Percentiles rank a stretch among this genome's conserved stretches.
Conservation (phyloP, 1,284 basidiomycete species). For the Papiliotrema laurentii region DNA sequence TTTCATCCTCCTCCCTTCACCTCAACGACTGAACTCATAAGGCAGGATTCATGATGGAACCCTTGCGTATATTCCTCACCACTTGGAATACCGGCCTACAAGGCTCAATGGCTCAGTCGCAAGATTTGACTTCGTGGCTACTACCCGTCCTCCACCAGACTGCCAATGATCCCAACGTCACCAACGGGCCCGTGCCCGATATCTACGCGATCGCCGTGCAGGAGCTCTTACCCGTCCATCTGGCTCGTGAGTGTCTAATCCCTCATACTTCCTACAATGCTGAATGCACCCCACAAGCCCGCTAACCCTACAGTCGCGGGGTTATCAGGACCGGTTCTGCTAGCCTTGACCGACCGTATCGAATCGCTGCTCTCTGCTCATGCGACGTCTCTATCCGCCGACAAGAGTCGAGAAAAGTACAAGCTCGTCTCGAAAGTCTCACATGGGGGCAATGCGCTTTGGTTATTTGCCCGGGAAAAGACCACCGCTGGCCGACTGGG, state of each 20-base stretch:
- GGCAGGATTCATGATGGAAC: conserved; percentile 20
- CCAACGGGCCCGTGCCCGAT: conserved; percentile 52
- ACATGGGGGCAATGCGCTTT: conserved; percentile 44
- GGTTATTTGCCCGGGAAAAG: conserved; percentile 43
- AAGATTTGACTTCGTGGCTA: conserved; percentile 47
- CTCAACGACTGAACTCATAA: too few relatives aligned
- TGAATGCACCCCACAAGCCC: too few relatives aligned
- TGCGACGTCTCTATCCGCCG: conserved; percentile 31
- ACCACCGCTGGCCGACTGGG: conserved; percentile 33
- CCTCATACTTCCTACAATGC: neutral
- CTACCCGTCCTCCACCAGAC: conserved; percentile 40
- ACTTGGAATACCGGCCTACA: conserved; percentile 48
- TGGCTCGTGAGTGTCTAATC: conserved; percentile 34
- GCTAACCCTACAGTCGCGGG: conserved; percentile 24
- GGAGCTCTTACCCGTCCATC: conserved; percentile 68
- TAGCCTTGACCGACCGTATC: conserved; percentile 38
- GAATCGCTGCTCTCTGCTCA: conserved; percentile 40
- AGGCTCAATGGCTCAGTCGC: conserved; percentile 42
- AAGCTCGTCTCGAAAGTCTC: conserved; percentile 33
- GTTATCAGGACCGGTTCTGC: conserved; percentile 29
- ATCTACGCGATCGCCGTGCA: conserved; percentile 93
- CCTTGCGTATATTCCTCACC: conserved; percentile 46
- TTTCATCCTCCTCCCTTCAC: too few relatives aligned
- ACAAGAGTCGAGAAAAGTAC: conserved; percentile 29
- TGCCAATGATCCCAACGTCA: conserved; percentile 18